phyloP scores from a whole-genome alignment of 139 green algal species.

The Ettlia oleoabundans region DNA sequence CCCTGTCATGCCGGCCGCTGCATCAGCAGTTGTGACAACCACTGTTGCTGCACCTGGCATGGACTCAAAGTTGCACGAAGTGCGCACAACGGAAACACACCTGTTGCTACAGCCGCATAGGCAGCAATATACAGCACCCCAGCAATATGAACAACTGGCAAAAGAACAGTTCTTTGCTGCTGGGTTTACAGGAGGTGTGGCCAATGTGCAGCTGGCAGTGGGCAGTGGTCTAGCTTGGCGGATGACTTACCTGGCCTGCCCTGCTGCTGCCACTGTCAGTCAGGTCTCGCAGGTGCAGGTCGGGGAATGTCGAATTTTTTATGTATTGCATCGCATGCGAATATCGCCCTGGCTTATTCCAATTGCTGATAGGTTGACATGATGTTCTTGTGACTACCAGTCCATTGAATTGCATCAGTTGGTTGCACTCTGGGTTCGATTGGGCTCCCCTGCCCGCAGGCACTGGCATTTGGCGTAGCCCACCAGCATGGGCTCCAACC shows the following conservation, averaged over 20 bases:
- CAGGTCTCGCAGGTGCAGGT: conserved; percentile 5
- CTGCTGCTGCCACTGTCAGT: background rate
- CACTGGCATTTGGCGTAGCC: conserved; percentile 2
- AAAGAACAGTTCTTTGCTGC: background rate
- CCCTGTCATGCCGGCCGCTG: background rate
- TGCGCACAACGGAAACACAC: background rate
- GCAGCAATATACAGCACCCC: background rate
- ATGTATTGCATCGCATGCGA: background rate
- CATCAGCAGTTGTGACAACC: background rate
- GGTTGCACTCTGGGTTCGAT: too few relatives aligned
- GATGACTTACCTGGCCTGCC: conserved; percentile 20
- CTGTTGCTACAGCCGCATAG: background rate
- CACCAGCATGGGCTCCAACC: conserved; percentile 12
- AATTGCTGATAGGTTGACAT: too few relatives aligned
- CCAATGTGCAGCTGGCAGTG: background rate
- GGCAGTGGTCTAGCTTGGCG: conserved; percentile 14
- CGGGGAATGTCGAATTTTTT: too few relatives aligned
- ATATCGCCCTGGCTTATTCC: too few relatives aligned
- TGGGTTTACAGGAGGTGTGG: background rate
- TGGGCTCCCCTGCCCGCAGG: background rate
- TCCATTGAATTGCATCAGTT: too few relatives aligned
- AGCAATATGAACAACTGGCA: conserved; percentile 10
- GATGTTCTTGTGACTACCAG: too few relatives aligned
- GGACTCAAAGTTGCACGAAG: background rate
- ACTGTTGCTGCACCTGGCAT: background rate